A percentile compares a stretch with the other conserved stretches of the same genome.
Evolutionary conservation across 139 green algal genomes (phyloP).

Genomic region (Monoraphidium neglectum): DNA sequence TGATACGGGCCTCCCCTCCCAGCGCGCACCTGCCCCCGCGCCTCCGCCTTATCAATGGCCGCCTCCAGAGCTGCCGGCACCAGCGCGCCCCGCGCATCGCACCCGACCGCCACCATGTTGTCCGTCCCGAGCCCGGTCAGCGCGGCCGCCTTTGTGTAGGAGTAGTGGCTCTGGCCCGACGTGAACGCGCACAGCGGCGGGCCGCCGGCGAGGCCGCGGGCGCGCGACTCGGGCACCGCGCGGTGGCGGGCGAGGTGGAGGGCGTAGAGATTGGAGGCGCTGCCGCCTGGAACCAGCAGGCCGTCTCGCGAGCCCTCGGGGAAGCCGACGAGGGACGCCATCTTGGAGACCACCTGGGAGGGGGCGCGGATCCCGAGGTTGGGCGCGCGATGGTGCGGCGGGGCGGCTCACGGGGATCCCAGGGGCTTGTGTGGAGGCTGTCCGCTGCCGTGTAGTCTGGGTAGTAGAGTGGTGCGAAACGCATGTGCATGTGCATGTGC

Average conservation of each 20-base stretch:
- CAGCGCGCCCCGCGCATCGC: neutral
- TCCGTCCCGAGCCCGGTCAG: constrained; percentile 8
- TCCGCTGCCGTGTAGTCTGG: too few relatives aligned
- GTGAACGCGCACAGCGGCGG: constrained; percentile 2
- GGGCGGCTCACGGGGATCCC: too few relatives aligned
- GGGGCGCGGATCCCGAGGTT: too few relatives aligned
- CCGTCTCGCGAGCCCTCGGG: neutral
- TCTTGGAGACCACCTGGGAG: neutral
- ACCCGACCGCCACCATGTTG: constrained; percentile 7
- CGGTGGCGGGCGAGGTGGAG: neutral
- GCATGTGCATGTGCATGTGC: too few relatives aligned
- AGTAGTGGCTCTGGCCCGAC: neutral
- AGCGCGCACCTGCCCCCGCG: neutral
- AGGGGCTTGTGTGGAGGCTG: too few relatives aligned
- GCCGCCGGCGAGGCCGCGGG: neutral
- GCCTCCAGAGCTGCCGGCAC: constrained; percentile 2
- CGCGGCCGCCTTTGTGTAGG: neutral
- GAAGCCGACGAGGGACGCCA: constrained; percentile 1
- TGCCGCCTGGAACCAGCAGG: constrained; percentile 3
- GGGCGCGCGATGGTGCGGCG: too few relatives aligned
- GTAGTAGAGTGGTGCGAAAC: too few relatives aligned
- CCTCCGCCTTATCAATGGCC: neutral
- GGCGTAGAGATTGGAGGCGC: neutral
- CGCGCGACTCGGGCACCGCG: neutral
- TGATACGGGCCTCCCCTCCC: neutral